Percentiles rank a stretch among this genome's conserved stretches.
phyloP scores from a whole-genome alignment of 2,329 filamentous ascomycete species.

The Fragosphaeria purpurea region DNA sequence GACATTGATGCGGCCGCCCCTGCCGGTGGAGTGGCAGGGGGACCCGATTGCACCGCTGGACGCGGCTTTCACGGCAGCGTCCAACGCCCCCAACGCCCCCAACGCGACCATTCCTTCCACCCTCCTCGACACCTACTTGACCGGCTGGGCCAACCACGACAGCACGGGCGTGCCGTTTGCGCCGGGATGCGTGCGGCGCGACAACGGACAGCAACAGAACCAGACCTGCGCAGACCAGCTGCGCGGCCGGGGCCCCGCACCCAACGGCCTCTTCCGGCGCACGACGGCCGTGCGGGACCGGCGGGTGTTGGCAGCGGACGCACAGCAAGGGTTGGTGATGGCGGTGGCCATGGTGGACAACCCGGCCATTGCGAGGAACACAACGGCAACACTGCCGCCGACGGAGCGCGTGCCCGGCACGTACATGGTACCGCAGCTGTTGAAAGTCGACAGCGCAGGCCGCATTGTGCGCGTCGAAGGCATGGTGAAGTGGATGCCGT shows the following conservation, averaged over 20 bases:
- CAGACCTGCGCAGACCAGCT: conserved; percentile 14
- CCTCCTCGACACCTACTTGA: conserved; percentile 11
- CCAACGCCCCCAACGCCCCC: conserved; percentile 7
- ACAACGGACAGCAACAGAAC: conserved; percentile 12
- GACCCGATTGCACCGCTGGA: conserved; percentile 7
- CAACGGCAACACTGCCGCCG: neutral
- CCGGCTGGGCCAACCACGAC: conserved; percentile 14
- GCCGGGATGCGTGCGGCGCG: conserved; percentile 9
- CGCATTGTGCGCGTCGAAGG: conserved; percentile 12
- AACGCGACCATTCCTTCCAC: conserved; percentile 3
- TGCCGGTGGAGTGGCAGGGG: conserved; percentile 16
- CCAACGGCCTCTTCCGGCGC: conserved; percentile 12
- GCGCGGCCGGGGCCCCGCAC: conserved; percentile 10
- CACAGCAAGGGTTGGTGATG: conserved; percentile 10
- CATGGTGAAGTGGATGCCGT: conserved; percentile 16
- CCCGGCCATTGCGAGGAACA: conserved; percentile 6
- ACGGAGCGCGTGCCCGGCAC: conserved; percentile 12
- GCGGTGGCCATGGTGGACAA: conserved; percentile 14
- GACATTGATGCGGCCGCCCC: conserved; percentile 16
- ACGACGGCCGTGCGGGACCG: conserved; percentile 15
- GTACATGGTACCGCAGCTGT: conserved; percentile 14
- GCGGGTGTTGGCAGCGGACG: conserved; percentile 13
- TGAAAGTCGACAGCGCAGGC: conserved; percentile 11
- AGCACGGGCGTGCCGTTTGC: conserved; percentile 13
- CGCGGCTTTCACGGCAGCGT: no score